Conservation (phyloP, 192 early-diverging fungal genomes). For the Helicostylum pulchrum region DNA sequence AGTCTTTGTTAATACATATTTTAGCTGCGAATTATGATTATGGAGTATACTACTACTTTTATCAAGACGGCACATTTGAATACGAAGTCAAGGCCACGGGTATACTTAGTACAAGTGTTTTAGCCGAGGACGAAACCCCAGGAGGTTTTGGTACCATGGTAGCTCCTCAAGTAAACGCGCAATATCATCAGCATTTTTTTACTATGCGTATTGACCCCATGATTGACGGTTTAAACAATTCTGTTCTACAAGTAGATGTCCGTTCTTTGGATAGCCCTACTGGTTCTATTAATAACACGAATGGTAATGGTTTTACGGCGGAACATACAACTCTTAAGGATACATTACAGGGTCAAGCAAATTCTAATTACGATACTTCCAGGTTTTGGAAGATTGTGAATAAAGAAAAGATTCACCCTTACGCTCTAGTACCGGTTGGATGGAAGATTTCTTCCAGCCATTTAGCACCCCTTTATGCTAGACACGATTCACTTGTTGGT, state of each 20-base stretch:
- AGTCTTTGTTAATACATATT: background rate
- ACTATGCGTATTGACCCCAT: conserved; percentile 43
- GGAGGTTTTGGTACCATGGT: conserved; percentile 35
- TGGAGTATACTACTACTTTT: conserved; percentile 41
- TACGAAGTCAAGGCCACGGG: conserved; percentile 44
- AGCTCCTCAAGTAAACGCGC: conserved; percentile 40
- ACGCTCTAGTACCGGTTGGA: conserved; percentile 30
- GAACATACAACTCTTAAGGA: conserved; percentile 24
- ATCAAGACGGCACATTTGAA: conserved; percentile 41
- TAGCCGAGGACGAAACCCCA: conserved; percentile 37
- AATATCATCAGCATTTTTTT: conserved; percentile 41
- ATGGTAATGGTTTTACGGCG: conserved; percentile 33
- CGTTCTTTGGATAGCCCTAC: conserved; percentile 23
- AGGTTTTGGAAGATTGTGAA: conserved; percentile 41
- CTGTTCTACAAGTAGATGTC: conserved; percentile 30
- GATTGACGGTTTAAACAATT: conserved; percentile 39
- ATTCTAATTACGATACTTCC: conserved; percentile 17
- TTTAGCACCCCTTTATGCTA: conserved; percentile 27
- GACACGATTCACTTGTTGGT: conserved; percentile 34
- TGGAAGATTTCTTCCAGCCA: conserved; percentile 31
- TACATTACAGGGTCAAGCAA: conserved; percentile 24
- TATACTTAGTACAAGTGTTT: conserved; percentile 36
- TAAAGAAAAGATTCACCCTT: conserved; percentile 28
- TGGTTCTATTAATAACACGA: conserved; percentile 30
- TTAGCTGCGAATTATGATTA: conserved; percentile 42